Conservation (phyloP, 257 asterid genomes). For the Nyctanthes arbortristis region DNA sequence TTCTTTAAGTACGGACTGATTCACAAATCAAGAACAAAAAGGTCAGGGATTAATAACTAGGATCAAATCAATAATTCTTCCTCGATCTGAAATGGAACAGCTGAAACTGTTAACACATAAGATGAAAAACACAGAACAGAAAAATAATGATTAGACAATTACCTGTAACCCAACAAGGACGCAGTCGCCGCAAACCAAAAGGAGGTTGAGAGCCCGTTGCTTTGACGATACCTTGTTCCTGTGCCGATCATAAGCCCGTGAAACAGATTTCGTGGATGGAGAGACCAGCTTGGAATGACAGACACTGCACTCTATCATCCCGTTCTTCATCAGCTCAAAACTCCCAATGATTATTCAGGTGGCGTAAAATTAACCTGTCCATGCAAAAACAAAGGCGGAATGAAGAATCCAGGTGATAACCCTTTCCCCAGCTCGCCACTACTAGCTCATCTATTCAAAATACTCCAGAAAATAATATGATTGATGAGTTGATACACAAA, state of each 20-base stretch:
- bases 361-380: constrained; percentile 27
- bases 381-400: constrained; percentile 1
- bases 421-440: constrained; percentile 9
- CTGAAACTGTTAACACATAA: not conserved
- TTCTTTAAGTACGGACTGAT: not conserved
- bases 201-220: constrained; percentile 66
- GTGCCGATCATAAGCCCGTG: constrained; percentile 73
- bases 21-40: not conserved
- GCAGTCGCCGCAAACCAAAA: constrained; percentile 74
- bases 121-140: constrained; percentile 5
- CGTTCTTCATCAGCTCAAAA: constrained; percentile 52
- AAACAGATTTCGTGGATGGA: constrained; percentile 58
- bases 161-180: constrained; percentile 81
- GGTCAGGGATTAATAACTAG: not conserved
- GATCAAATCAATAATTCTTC: not conserved
- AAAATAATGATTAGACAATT: not conserved
- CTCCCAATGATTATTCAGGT: constrained; percentile 32
- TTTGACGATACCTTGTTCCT: constrained; percentile 67
- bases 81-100: not conserved
- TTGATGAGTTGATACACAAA: constrained; percentile 7
- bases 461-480: not conserved
- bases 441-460: constrained; percentile 15
- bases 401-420: constrained; percentile 14
- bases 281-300: constrained; percentile 77
- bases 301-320: constrained; percentile 84